A percentile compares a stretch with the other conserved stretches of the same genome.
phyloP scores from a whole-genome alignment of 2,329 filamentous ascomycete species.

The Aureobasidium mangrovei region DNA sequence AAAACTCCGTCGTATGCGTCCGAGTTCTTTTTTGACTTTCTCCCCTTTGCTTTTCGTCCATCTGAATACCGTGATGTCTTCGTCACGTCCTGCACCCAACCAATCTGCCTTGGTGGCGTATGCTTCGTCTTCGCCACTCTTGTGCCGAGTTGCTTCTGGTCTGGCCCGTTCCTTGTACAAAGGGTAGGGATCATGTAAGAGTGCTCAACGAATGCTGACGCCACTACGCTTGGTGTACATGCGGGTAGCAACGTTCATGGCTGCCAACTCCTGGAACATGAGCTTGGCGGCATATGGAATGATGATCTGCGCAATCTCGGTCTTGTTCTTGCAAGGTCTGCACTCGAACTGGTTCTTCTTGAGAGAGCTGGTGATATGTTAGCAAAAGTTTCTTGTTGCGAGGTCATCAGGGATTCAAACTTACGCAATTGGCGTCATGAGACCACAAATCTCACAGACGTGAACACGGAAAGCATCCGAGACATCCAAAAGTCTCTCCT shows the following conservation, averaged over 20 bases:
- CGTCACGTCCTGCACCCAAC: neutral
- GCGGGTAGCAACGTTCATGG: conserved; percentile 96
- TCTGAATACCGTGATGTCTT: neutral
- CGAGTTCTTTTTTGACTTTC: neutral
- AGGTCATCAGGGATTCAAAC: conserved; percentile 33
- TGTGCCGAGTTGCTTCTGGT: neutral
- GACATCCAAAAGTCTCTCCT: conserved; percentile 94
- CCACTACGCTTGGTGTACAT: conserved; percentile 63
- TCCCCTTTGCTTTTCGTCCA: neutral
- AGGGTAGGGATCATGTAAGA: neutral
- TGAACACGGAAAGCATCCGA: conserved; percentile 97
- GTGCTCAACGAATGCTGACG: conserved; percentile 13
- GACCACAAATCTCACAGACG: conserved; percentile 94
- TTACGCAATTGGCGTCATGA: conserved; percentile 99
- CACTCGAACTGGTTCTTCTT: conserved; percentile 96
- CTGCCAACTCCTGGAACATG: conserved; percentile 93
- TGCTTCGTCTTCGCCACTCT: too few species aligned
- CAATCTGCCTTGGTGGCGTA: too few species aligned
- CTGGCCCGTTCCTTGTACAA: neutral
- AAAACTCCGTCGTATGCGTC: conserved; percentile 4
- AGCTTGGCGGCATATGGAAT: conserved; percentile 97
- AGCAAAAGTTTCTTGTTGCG: conserved; percentile 23
- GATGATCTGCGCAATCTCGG: conserved; percentile 93
- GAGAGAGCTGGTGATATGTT: conserved; percentile 36
- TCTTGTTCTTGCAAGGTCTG: conserved; percentile 97